Evolutionary conservation across 139 green algal genomes (phyloP).

Genomic region (Haematococcus lacustris): DNA sequence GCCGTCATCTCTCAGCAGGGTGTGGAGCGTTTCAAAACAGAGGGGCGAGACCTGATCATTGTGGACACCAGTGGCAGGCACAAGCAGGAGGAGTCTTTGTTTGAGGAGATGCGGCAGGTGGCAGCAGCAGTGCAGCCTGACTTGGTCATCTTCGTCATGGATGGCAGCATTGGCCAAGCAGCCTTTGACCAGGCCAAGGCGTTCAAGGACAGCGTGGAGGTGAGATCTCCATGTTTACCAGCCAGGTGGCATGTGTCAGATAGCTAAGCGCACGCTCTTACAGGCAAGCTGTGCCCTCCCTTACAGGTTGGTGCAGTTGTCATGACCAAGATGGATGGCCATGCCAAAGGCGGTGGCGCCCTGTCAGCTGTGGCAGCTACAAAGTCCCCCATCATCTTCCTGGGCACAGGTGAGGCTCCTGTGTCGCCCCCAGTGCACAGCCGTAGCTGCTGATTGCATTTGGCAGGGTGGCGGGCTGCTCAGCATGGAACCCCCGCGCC

Average conservation of each 20-base stretch:
- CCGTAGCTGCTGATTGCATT: too few species aligned
- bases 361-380: slow-evolving; percentile 90
- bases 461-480: too few species aligned
- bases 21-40: slow-evolving; percentile 81
- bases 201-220: slow-evolving; percentile 89
- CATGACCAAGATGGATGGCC: slow-evolving; percentile 98
- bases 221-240: too few species aligned
- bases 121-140: slow-evolving; percentile 67
- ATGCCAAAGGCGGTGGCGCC: slow-evolving; percentile 95
- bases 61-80: slow-evolving; percentile 95
- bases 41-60: slow-evolving; percentile 91
- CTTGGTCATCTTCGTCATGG: slow-evolving; percentile 97
- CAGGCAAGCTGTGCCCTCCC: too few species aligned
- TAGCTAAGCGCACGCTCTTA: too few species aligned
- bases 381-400: slow-evolving; percentile 91
- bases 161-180: slow-evolving; percentile 93
- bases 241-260: too few species aligned
- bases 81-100: slow-evolving; percentile 95
- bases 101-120: slow-evolving; percentile 96
- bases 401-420: slow-evolving; percentile 84
- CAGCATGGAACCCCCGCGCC: too few species aligned
- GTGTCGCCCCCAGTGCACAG: too few species aligned
- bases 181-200: slow-evolving; percentile 95
- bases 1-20: slow-evolving; percentile 85
- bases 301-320: slow-evolving; percentile 91